Evolutionary conservation across 768 basidiomycete genomes (phyloP), one percentile per base, ranked within the genome.

Genomic region (Suillus variegatus): DNA sequence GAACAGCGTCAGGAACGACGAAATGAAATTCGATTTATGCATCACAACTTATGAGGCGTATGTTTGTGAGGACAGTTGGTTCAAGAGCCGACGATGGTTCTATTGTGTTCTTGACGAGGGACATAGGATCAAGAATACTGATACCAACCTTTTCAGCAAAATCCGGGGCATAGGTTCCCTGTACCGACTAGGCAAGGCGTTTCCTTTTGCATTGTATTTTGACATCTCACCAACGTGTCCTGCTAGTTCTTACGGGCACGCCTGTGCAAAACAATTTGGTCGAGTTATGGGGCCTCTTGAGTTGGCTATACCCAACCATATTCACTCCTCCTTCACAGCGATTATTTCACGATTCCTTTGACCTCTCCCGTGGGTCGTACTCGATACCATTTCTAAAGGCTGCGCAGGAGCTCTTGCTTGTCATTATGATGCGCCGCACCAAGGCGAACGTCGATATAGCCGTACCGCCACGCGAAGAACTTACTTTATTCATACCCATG

Each of bases 121-220:
- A 6, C 91, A 92, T 76, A 84, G 82, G 69, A 89, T 92, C 77
- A 91, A 91, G 78, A 91, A 91, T 67, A 76, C 85, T 12, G 86
- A 85, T 43, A 85, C 85, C 28, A 82, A 83, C 32, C 67, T 88
- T 8, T 75, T 86, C 2, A 70, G 76, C 63, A 87, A 85, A 58
- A 70, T 90, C 14, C 85, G 86, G 62, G 83, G 85, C 43, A 58
- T 88, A n/a, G 82, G 85, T 18, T 81, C 86, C 20, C 70, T 86
- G 62, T 85, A 85, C 75, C 81, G 89, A 52, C 75, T 92, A 41
- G 85, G 85, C 85, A 60, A 13, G 77, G 70, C 1, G 13, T 28
- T 18, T 44, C 35, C 20, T 51, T 8, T 36, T 52, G 65, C 8
- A 0, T 18, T 12, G 10, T 6, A 28, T 66, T 20, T 62, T 4